Evolutionary conservation across 805 yeast genomes (phyloP).

Genomic region (Yamadazyma scolyti): DNA sequence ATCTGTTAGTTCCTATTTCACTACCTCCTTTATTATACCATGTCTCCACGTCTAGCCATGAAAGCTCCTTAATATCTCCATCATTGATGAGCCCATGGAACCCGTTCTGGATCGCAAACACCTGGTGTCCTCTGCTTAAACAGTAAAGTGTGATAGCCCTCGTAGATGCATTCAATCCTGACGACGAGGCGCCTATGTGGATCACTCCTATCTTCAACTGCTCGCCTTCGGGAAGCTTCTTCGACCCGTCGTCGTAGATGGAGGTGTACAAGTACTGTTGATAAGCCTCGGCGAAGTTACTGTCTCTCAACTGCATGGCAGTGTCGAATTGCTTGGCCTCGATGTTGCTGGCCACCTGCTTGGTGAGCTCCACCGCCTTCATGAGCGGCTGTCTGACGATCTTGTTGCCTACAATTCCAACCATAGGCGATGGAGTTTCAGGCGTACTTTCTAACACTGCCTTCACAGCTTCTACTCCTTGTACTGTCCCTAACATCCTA

Average conservation of each 20-base stretch:
- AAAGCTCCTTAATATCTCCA: slow-evolving; percentile 54
- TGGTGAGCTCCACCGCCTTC: slow-evolving; percentile 69
- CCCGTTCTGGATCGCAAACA: slow-evolving; percentile 71
- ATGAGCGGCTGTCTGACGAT: slow-evolving; percentile 65
- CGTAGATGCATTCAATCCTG: slow-evolving; percentile 76
- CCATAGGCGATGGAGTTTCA: slow-evolving; percentile 75
- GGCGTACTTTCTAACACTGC: slow-evolving; percentile 69
- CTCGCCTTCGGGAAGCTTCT: slow-evolving; percentile 51
- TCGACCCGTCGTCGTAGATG: slow-evolving; percentile 32
- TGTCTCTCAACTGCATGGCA: slow-evolving; percentile 69
- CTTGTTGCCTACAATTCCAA: slow-evolving; percentile 68
- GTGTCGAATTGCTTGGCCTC: slow-evolving; percentile 60
- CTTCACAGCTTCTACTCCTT: slow-evolving; percentile 79
- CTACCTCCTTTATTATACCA: slow-evolving; percentile 79
- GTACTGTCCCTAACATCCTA: slow-evolving; percentile 67
- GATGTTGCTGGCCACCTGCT: slow-evolving; percentile 70
- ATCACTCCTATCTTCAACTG: slow-evolving; percentile 65
- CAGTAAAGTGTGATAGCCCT: slow-evolving; percentile 72
- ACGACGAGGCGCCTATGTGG: slow-evolving; percentile 79
- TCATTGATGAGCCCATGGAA: slow-evolving; percentile 66
- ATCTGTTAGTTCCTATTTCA: slow-evolving; percentile 77
- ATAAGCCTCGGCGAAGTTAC: slow-evolving; percentile 64
- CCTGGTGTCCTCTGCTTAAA: slow-evolving; percentile 70
- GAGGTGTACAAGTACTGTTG: slow-evolving; percentile 57
- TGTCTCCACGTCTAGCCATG: slow-evolving; percentile 68